A percentile compares a stretch with the other conserved stretches of the same genome.
Evolutionary conservation across 148 eudicot genomes (phyloP).

Genomic region (Nepenthes gracilis): DNA sequence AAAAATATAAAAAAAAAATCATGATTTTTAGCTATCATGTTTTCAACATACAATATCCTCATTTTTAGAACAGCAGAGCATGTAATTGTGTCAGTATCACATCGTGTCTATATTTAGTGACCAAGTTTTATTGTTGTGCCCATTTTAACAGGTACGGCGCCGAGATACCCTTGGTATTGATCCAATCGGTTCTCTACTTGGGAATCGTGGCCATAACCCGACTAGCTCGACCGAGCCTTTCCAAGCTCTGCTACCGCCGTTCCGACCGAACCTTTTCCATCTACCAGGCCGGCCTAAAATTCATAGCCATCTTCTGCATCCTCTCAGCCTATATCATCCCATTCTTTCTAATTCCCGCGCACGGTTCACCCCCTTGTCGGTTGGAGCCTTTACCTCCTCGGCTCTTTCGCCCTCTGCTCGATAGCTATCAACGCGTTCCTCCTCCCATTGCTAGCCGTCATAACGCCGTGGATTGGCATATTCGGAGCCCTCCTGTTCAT

Average conservation of each 20-base stretch:
- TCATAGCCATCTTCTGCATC: constrained; percentile 48
- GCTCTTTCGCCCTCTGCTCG: constrained; percentile 45
- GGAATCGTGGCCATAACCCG: constrained; percentile 61
- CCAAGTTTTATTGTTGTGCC: no score
- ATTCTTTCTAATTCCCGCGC: constrained; percentile 59
- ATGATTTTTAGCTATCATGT: no score
- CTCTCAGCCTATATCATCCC: constrained; percentile 60
- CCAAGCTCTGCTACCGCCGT: constrained; percentile 66
- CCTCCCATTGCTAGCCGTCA: constrained; percentile 53
- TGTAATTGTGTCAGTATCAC: no score
- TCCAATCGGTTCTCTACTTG: constrained; percentile 49
- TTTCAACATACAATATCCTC: no score
- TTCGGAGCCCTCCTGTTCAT: constrained; percentile 60
- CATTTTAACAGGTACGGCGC: constrained; percentile 49
- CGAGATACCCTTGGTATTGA: constrained; percentile 57
- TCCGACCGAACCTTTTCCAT: constrained; percentile 46
- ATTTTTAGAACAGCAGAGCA: no score
- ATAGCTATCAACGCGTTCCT: constrained; percentile 52
- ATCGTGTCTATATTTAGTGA: no score
- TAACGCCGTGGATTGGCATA: constrained; percentile 57
- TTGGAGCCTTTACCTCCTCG: constrained; percentile 75
- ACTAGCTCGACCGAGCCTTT: constrained; percentile 61
- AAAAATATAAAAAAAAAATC: no score
- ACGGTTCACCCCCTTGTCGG: constrained; percentile 79
- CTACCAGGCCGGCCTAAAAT: constrained; percentile 40